Evolutionary conservation across 768 basidiomycete genomes (phyloP), one percentile per base, ranked within the genome.

Genomic region (Albatrellus ellisii): DNA sequence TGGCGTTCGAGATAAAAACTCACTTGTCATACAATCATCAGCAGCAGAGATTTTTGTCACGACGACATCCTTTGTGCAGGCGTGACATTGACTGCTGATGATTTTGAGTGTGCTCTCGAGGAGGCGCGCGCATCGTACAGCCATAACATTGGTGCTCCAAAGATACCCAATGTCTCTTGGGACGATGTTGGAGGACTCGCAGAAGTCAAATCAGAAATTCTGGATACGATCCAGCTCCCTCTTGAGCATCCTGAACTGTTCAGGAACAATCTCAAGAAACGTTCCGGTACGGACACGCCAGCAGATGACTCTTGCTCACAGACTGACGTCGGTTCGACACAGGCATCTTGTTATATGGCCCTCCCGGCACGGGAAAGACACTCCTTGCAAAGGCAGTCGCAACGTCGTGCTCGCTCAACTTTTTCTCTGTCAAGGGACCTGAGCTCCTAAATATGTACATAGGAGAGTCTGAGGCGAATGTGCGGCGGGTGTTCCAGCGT

Each of bases 401-500:
- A 18, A 95, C 91, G 1, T 88, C 89, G 2, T 95, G 85, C 57
- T 82, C 89, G 20, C 70, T 95, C 50, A 95, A 95, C 58, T 95
- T 97, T 61, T 83, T 97, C 63, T 92, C 89, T n/a, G 77, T 95
- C 53, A 95, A 97, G 58, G 92, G 92, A 0, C 92, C 92, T 3
- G 92, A 97, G 54, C 63, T 97, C 27, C 73, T 95, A 39, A 94
- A 94, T 62, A 97, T 97, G 92, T 97, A 94, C 61, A 94, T 97
- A 52, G 92, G 92, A 45, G 92, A 95, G 61, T 92, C 89, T 9
- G 92, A 97, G 60, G 95, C 97, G 46, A 99, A 98, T 60, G 92
- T 99, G 29, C 75, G 95, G 11, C 69, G 80, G 12, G 78, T 97
- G 1, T 97, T 97, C 59, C 87, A 92, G 56, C 75, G 77, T 10